phyloP scores from a whole-genome alignment of 768 basidiomycete genomes.

The Lactarius sanguifluus region DNA sequence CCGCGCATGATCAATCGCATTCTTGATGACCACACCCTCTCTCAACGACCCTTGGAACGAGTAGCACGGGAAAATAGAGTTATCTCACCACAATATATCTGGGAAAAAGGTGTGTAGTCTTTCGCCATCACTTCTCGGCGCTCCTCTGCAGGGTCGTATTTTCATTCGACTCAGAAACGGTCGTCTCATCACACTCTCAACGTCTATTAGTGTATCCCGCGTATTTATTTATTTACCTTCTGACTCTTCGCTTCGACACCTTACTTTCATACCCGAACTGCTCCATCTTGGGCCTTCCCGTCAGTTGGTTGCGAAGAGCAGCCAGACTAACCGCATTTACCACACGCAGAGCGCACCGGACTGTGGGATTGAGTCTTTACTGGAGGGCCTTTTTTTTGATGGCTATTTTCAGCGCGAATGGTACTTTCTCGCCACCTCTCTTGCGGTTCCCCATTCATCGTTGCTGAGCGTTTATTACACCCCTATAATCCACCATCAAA shows the following conservation, averaged over 20 bases:
- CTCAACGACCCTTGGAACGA: slow-evolving; percentile 92
- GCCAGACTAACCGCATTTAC: slow-evolving; percentile 2
- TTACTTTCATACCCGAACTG: too few relatives aligned
- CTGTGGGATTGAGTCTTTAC: slow-evolving; percentile 11
- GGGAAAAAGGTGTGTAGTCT: slow-evolving; percentile 79
- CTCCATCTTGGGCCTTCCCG: too few relatives aligned
- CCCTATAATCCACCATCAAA: slow-evolving; percentile 86
- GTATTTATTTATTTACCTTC: too few relatives aligned
- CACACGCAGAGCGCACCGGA: slow-evolving; percentile 10
- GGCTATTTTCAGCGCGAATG: not conserved
- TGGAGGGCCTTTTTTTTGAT: slow-evolving; percentile 3
- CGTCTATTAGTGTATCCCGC: too few relatives aligned
- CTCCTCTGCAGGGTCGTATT: not conserved
- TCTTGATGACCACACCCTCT: slow-evolving; percentile 92
- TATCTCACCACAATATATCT: slow-evolving; percentile 86
- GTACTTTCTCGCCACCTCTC: not conserved
- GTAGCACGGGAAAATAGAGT: slow-evolving; percentile 99
- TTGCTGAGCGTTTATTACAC: not conserved
- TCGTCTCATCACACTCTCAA: too few relatives aligned
- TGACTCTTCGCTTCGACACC: too few relatives aligned
- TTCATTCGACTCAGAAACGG: not conserved
- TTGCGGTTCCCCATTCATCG: not conserved
- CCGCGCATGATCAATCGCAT: slow-evolving; percentile 48
- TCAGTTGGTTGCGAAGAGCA: not conserved
- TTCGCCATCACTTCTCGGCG: slow-evolving; percentile 62